Percentiles rank a stretch among this genome's conserved stretches.
Conservation (phyloP, 805 yeast species). For the Starmerella stigmatis region DNA sequence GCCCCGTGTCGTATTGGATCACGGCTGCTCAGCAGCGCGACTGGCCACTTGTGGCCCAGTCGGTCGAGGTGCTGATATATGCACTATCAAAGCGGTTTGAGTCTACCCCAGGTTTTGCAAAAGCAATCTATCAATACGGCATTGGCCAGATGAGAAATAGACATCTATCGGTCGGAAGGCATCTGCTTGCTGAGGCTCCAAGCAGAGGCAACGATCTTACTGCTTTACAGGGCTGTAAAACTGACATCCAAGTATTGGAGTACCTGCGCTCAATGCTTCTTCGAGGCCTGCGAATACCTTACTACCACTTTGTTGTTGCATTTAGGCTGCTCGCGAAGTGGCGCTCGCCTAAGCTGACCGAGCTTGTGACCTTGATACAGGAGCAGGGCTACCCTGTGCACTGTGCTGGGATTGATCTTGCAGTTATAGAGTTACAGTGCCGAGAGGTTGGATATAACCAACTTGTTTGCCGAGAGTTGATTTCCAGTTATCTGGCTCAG, state of each 20-base stretch:
- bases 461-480: slow-evolving; percentile 6
- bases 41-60: slow-evolving; percentile 16
- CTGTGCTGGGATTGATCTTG: slow-evolving; percentile 24
- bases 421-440: slow-evolving; percentile 18
- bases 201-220: background rate
- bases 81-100: background rate
- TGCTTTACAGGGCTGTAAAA: background rate
- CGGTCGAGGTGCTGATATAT: slow-evolving; percentile 2
- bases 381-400: slow-evolving; percentile 20
- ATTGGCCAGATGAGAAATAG: background rate
- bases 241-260: slow-evolving; percentile 1
- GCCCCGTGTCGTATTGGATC: slow-evolving; percentile 18
- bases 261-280: slow-evolving; percentile 10
- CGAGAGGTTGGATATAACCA: slow-evolving; percentile 2
- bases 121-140: background rate
- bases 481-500: slow-evolving; percentile 20
- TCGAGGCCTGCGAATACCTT: slow-evolving; percentile 18
- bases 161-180: background rate
- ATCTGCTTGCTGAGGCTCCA: background rate
- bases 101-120: background rate
- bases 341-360: background rate
- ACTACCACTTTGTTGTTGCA: slow-evolving; percentile 13
- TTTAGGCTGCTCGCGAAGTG: slow-evolving; percentile 14
- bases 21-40: slow-evolving; percentile 12
- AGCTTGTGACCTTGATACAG: slow-evolving; percentile 9